Evolutionary conservation across 2,329 filamentous ascomycete species (phyloP), one percentile per base, ranked within the genome.

Genomic region (Diaporthe humulicola): DNA sequence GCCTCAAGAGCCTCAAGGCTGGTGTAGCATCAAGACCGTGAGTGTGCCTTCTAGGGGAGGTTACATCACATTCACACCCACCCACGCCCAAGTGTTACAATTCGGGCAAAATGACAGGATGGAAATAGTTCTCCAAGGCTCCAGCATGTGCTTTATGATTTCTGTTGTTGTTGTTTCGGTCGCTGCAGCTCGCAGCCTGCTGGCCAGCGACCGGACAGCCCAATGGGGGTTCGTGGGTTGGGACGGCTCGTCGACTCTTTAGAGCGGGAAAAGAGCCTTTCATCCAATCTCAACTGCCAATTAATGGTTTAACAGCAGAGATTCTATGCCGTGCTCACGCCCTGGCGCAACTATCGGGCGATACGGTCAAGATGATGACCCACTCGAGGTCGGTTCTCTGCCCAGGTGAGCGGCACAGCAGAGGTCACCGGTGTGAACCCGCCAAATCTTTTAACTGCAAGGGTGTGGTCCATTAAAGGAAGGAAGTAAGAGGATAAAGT

Each of bases 391-490:
- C 38, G 64, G 30, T 15, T 52, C 52, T 28, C 45, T 3, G 3
- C 45, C n/a, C n/a, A n/a, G n/a, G n/a, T n/a, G n/a, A 52, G 64
- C 52, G 30, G 64, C 30, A 67, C 64, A 38, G 64, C 48, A 54
- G 45, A n/a, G 15, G 33, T 28, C 12, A 42, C 36, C 22, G 2
- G 22, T 28, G 36, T 17, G 57, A 28, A 42, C 8, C 8, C 6
- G 19, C 36, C 28, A 52, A 17, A 22, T 4, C 12, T 52, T 19
- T 22, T 17, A n/a, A n/a, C n/a, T n/a, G n/a, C n/a, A n/a, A n/a
- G 45, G 22, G 6, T 25, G 7, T 67, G 33, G 45, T 7, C 61
- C 22, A 19, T 28, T n/a, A n/a, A 22, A 38, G 30, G 22, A 17
- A 5, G n/a, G 4, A 28, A 67, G 25, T 22, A 28, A 45, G 6